phyloP scores from a whole-genome alignment of 257 asterid genomes.

The Scutellaria baicalensis region DNA sequence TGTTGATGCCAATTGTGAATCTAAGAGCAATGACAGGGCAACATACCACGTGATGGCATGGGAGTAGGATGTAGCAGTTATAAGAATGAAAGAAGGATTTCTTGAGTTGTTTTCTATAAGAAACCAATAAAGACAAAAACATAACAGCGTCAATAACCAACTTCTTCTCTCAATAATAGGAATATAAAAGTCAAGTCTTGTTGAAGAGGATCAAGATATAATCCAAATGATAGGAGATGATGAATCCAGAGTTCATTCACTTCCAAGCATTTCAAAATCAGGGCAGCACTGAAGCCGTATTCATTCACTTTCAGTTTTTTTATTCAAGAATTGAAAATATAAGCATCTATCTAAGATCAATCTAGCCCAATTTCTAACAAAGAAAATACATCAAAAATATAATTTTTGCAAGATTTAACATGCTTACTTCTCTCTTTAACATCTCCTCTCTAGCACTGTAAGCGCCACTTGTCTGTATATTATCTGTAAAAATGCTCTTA shows the following conservation, averaged over 20 bases:
- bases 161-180: neutral
- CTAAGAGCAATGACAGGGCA: neutral
- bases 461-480: slow-evolving; percentile 89
- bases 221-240: neutral
- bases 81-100: neutral
- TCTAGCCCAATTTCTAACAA: neutral
- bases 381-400: neutral
- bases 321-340: neutral
- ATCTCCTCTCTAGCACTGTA: slow-evolving; percentile 92
- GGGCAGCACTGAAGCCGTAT: neutral
- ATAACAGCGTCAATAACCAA: neutral
- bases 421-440: slow-evolving; percentile 82
- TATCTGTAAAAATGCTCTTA: slow-evolving; percentile 71
- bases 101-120: neutral
- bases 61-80: neutral
- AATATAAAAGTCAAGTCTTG: neutral
- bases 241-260: neutral
- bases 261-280: neutral
- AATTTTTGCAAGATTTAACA: neutral
- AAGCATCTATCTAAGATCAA: neutral
- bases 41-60: neutral
- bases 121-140: neutral
- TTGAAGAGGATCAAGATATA: neutral
- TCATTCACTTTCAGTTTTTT: neutral
- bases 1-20: neutral